Base-by-base conservation (phyloP, 306 rosid genomes). In the Erythrophleum fordii region DNA sequence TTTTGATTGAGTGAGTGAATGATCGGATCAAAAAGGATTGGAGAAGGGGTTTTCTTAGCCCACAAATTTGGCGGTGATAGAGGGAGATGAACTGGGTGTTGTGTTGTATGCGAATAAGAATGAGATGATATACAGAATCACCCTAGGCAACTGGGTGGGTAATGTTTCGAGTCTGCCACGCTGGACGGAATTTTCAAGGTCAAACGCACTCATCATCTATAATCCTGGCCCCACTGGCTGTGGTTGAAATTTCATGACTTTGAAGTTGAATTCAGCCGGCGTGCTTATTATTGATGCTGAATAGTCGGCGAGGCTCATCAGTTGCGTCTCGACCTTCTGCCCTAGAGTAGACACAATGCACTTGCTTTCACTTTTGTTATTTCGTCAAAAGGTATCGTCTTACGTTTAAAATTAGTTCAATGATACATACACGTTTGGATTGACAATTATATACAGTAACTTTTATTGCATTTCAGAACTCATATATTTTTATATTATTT, bases 191-290 rank as follows among this genome's bases (percentile, higher is more conserved):
- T 61, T 73, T 82, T n/a, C 85, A 3, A 77, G 73, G 89, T 89
- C 96, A 89, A 89, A 91, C 79, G 83, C 86, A 80, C 28, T 18
- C 51, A 4, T 41, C 53, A 1, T 22, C 55, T 44, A 55, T 58
- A 20, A 64, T 28, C 73, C 29, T 11, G 0, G 18, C 60, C 26
- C 48, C 17, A 1, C 35, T 25, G 66, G 72, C 17, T 35, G 39
- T 22, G 6, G 70, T 5, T 10, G 35, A 55, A 55, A 37, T 10
- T 18, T 18, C 16, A 39, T 22, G 34, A 39, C 72, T 20, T 39
- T n/a, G n/a, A n/a, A 65, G 8, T 25, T 0, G 64, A 34, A 34
- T 58, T 11, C 34, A 11, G 11, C 23, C 17, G 35, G 0, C n/a
- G n/a, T n/a, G n/a, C n/a, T n/a, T n/a, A n/a, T n/a, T n/a, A n/a